phyloP scores from a whole-genome alignment of 1,284 basidiomycete genomes.

The Peniophora sp. region DNA sequence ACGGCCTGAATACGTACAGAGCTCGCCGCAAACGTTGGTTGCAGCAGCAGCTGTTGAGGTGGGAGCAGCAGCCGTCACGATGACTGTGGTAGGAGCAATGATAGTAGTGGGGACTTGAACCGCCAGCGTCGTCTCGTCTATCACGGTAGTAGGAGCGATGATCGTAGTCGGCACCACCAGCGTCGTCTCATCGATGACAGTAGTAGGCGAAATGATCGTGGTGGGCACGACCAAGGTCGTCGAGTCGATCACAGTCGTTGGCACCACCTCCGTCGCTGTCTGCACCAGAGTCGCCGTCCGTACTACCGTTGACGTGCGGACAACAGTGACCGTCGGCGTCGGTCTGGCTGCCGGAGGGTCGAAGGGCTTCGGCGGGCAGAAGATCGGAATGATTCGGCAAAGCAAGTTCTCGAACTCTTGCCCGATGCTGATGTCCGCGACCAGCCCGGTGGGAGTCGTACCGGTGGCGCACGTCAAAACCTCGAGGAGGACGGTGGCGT shows the following conservation, averaged over 20 bases:
- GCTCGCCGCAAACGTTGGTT: conserved; percentile 14
- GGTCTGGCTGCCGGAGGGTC: conserved; percentile 1
- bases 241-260: neutral
- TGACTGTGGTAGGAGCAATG: neutral
- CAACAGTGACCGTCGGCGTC: neutral
- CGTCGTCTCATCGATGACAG: neutral
- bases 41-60: neutral
- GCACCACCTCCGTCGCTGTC: neutral
- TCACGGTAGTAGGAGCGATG: neutral
- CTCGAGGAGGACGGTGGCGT: neutral
- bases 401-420: neutral
- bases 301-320: neutral
- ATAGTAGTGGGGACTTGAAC: neutral
- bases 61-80: neutral
- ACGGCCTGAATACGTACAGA: conserved; percentile 11
- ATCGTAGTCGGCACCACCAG: too few relatives aligned
- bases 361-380: conserved; percentile 3
- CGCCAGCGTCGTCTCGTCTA: neutral
- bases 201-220: neutral
- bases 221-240: too few relatives aligned
- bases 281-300: neutral
- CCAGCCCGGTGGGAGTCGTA: neutral
- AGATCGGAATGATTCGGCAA: conserved; percentile 1
- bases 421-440: neutral
- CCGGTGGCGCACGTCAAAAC: neutral